Conservation (phyloP, 208 protist species). For the Leishmania gerbilli region DNA sequence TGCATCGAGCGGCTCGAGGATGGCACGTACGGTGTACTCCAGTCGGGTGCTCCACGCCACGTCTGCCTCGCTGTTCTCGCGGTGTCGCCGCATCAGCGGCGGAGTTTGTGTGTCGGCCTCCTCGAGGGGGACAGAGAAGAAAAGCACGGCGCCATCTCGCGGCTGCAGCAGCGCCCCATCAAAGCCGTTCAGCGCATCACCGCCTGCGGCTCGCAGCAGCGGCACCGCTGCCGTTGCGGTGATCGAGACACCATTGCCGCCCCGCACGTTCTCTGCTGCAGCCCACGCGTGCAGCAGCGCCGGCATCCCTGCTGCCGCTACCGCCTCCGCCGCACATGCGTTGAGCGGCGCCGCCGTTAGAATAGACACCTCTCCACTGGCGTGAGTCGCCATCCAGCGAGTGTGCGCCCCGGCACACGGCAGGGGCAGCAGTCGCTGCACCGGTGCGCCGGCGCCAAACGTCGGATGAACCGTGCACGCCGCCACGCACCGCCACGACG, state of each 20-base stretch:
- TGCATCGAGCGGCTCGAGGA: conserved; percentile 10
- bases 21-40: conserved; percentile 29
- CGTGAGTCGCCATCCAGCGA: conserved; percentile 33
- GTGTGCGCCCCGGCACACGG: conserved; percentile 10
- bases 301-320: not conserved
- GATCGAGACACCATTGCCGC: not conserved
- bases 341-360: conserved; percentile 5
- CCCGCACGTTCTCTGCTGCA: not conserved
- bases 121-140: conserved; percentile 25
- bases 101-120: conserved; percentile 20
- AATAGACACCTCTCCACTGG: conserved; percentile 30
- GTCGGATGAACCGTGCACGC: conserved; percentile 3
- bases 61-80: conserved; percentile 20
- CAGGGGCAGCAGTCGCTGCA: conserved; percentile 24
- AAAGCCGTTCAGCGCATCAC: conserved; percentile 28
- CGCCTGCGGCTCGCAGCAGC: conserved; percentile 5
- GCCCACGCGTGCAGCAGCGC: conserved; percentile 1
- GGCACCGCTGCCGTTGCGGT: not conserved
- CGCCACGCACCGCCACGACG: conserved; percentile 19
- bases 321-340: not conserved
- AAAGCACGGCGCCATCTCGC: conserved; percentile 17
- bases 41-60: conserved; percentile 21
- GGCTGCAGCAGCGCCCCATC: conserved; percentile 33
- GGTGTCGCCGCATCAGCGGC: conserved; percentile 15
- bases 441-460: conserved; percentile 14